Evolutionary conservation across 768 basidiomycete species (phyloP), one percentile per base, ranked within the genome.

Genomic region (Tylopilus felleus): DNA sequence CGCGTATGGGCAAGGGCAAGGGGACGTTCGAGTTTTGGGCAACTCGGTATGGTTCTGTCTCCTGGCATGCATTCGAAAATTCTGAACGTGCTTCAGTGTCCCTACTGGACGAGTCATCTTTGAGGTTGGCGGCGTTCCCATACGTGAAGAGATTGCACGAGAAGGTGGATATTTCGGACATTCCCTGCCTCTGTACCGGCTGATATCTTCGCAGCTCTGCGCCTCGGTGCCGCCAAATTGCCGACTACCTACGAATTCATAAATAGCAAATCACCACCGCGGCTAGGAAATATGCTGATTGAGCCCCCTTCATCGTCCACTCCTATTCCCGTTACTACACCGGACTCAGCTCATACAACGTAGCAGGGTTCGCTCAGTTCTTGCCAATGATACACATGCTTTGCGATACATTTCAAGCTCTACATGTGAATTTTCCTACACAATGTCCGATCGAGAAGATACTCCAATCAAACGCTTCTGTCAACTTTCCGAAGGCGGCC

Each of bases 1-100:
- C 93, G 6, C 89, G 97, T 79, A 98, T 98, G 97, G 97, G 97
- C 47, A 98, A 98, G 74, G 97, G 97, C 55, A 99, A 99, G 71
- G 97, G 97, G 43, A 83, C 89, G 0, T 98, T 98, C 63, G 97
- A 98, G 67, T 98, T 80, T 69, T 99, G 97, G 97, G 92, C 95
- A 25, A 91, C 89, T 54, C 83, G 92, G 91, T 93, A 62, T 51
- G 83, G 65, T 33, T 7, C 8, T 2, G 1, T 57, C 13, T 47
- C 39, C 50, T 13, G 21, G 16, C 8, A 8, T 43, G 22, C 13
- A 12, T 33, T 13, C 0, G 14, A 25, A 23, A 19, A 13, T 3
- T 28, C 47, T 57, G n/a, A 50, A 53, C 49, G 21, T 52, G 8
- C 17, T 44, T 21, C 58, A 94, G 94, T 43, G 92, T 93, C 0